These are phyloP conservation scores for Bipolaris victoriae DNA, from an alignment of 2,329 filamentous ascomycete genomes.

Conservation along the genomic window DNA sequence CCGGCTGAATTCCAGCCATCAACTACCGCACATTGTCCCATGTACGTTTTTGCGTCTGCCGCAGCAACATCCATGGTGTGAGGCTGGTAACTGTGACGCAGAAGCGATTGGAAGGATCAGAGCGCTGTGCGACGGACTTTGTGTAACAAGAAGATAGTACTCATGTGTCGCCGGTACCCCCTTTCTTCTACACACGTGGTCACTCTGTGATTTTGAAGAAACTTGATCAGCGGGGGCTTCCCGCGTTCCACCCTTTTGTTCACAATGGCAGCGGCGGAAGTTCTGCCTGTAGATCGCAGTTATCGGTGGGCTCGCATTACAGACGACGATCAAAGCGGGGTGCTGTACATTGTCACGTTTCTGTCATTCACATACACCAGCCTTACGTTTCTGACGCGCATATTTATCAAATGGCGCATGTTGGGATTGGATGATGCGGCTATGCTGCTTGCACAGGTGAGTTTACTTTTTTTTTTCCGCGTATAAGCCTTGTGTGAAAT, in stretches of 20 bases:
- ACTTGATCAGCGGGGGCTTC: background rate
- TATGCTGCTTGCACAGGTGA: conserved; percentile 33
- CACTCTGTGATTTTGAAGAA: background rate
- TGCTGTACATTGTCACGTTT: conserved; percentile 35
- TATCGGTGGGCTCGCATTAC: conserved; percentile 33
- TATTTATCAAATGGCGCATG: conserved; percentile 35
- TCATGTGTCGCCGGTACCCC: too few relatives aligned
- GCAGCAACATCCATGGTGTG: too few relatives aligned
- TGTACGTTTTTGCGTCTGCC: too few relatives aligned
- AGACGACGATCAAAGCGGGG: conserved; percentile 31
- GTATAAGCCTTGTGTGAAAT: background rate
- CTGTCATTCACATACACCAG: conserved; percentile 32
- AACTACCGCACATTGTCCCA: too few relatives aligned
- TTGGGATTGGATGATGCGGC: conserved; percentile 36
- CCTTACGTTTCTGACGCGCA: conserved; percentile 32
- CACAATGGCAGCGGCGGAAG: background rate
- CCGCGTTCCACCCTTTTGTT: background rate
- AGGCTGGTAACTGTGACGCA: too few relatives aligned
- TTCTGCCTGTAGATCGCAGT: background rate
- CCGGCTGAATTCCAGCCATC: too few relatives aligned
- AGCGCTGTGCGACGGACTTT: too few relatives aligned
- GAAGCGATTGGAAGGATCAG: too few relatives aligned
- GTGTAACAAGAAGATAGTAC: too few relatives aligned
- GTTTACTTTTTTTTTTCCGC: background rate
- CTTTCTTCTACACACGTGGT: background rate